Conservation (phyloP, 331 rosid genomes). For the Cucumis variabilis region DNA sequence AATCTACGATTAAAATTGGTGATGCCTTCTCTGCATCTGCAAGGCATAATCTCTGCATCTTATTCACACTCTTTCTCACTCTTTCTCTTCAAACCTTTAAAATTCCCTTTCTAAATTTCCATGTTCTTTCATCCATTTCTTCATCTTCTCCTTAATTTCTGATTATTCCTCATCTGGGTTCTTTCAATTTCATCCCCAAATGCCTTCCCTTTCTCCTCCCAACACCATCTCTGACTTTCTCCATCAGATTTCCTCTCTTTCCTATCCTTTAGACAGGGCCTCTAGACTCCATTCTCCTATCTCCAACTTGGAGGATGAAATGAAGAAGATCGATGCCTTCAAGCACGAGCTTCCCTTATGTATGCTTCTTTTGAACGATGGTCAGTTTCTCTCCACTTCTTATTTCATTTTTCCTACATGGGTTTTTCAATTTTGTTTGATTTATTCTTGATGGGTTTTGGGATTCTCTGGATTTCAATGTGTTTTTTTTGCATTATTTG, state of each 20-base stretch:
- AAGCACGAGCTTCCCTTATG: slow-evolving; percentile 97
- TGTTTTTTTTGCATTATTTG: background rate
- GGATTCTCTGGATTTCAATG: slow-evolving; percentile 2
- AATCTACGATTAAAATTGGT: too few relatives aligned
- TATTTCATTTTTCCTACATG: slow-evolving; percentile 7
- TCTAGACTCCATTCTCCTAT: slow-evolving; percentile 56
- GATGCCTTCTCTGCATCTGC: background rate
- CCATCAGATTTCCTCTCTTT: slow-evolving; percentile 48
- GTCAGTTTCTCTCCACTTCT: slow-evolving; percentile 43
- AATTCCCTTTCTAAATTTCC: background rate
- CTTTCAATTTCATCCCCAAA: slow-evolving; percentile 27
- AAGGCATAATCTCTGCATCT: slow-evolving; percentile 36
- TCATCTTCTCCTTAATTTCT: background rate
- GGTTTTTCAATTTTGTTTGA: background rate
- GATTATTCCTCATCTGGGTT: background rate
- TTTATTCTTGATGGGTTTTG: background rate
- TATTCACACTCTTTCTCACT: background rate
- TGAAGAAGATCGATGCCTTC: slow-evolving; percentile 86
- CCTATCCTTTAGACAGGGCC: slow-evolving; percentile 44
- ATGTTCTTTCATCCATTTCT: background rate
- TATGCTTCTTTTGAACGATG: slow-evolving; percentile 81
- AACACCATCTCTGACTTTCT: slow-evolving; percentile 75
- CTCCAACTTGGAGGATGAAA: slow-evolving; percentile 72
- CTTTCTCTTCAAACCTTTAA: background rate
- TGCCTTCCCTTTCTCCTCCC: slow-evolving; percentile 80